Percentiles rank a stretch among this genome's conserved stretches.
Conservation (phyloP, 345 rosid genomes). For the Pistacia vera region DNA sequence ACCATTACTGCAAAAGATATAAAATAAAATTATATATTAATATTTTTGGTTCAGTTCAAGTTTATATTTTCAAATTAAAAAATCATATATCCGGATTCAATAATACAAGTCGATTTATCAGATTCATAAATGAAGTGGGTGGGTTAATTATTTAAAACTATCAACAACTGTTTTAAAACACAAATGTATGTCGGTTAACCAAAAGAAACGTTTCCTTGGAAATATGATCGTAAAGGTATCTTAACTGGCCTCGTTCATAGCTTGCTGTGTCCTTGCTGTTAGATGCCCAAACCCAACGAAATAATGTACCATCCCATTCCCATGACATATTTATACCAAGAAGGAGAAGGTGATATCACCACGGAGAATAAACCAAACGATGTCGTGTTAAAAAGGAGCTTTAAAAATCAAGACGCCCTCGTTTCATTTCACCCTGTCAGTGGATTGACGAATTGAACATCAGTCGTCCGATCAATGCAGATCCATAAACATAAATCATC, state of each 20-base stretch:
- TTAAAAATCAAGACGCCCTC: not conserved
- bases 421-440: not conserved
- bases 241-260: not conserved
- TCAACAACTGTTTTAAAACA: too few relatives aligned
- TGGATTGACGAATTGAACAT: slow-evolving; percentile 2
- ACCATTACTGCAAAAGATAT: too few relatives aligned
- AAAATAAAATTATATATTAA: too few relatives aligned
- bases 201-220: not conserved
- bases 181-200: not conserved
- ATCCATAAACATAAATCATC: slow-evolving; percentile 1
- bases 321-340: not conserved
- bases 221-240: not conserved
- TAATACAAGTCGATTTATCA: too few relatives aligned
- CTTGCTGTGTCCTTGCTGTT: not conserved
- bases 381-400: not conserved
- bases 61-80: too few relatives aligned
- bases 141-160: too few relatives aligned
- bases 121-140: too few relatives aligned
- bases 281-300: not conserved
- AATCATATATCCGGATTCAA: too few relatives aligned
- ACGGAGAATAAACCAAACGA: not conserved
- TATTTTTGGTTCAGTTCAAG: too few relatives aligned
- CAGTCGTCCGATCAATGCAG: slow-evolving; percentile 11
- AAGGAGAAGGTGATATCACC: not conserved
- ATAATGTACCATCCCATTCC: not conserved